Conservation (phyloP, 1,284 basidiomycete species). For the Coriolopsis trogii region DNA sequence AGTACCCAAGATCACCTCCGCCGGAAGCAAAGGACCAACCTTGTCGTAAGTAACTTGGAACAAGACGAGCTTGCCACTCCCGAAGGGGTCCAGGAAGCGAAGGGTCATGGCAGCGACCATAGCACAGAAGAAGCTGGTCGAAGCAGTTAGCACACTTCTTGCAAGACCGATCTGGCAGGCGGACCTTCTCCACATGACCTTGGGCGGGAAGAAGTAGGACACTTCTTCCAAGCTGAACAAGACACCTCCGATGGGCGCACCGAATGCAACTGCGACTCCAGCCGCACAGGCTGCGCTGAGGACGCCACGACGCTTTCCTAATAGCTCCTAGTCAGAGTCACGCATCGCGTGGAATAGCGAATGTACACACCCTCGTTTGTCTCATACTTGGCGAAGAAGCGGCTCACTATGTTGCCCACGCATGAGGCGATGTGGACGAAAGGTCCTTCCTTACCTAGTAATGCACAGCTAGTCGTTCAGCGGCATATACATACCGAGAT, state of each 20-base stretch:
- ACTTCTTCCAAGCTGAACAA: constrained; percentile 94
- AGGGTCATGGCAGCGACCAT: constrained; percentile 92
- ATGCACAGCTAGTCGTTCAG: background rate
- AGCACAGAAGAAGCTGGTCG: constrained; percentile 85
- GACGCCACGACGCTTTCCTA: constrained; percentile 90
- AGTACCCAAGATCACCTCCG: no score
- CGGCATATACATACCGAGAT: background rate
- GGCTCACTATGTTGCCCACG: constrained; percentile 92
- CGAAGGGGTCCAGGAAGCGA: constrained; percentile 91
- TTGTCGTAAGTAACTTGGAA: constrained; percentile 92
- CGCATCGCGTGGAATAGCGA: background rate
- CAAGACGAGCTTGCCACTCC: constrained; percentile 80
- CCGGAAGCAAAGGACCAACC: no score
- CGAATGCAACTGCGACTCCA: constrained; percentile 90
- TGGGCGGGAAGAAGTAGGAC: constrained; percentile 94
- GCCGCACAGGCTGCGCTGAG: constrained; percentile 92
- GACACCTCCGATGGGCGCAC: constrained; percentile 92
- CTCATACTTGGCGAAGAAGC: constrained; percentile 88
- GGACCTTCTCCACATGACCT: constrained; percentile 93
- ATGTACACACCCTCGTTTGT: constrained; percentile 80
- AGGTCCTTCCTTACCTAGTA: constrained; percentile 87
- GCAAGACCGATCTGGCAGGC: constrained; percentile 3
- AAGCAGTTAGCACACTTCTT: background rate
- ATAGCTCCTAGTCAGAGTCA: constrained; percentile 8
- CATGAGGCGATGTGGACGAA: constrained; percentile 97